Percentiles rank a stretch among this genome's conserved stretches.
phyloP scores from a whole-genome alignment of 2,329 filamentous ascomycete genomes.

The Alternaria alternata region DNA sequence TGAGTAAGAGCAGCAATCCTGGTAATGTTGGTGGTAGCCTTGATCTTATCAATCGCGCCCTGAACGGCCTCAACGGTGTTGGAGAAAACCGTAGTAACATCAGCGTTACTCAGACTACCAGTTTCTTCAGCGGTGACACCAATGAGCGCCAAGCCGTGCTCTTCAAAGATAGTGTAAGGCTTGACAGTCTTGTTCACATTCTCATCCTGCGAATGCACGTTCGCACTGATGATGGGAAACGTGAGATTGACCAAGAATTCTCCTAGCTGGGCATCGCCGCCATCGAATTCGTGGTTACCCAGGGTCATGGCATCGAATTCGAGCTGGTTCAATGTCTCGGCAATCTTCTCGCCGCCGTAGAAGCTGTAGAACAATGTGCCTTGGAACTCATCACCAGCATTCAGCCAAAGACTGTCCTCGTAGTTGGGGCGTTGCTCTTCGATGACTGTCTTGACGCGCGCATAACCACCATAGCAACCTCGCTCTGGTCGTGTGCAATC shows the following conservation, averaged over 20 bases:
- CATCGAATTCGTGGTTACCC: slow-evolving; percentile 64
- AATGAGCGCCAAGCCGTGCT: slow-evolving; percentile 69
- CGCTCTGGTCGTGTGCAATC: slow-evolving; percentile 65
- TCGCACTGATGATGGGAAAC: slow-evolving; percentile 70
- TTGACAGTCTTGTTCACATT: slow-evolving; percentile 70
- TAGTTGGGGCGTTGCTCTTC: slow-evolving; percentile 65
- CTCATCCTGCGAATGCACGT: slow-evolving; percentile 67
- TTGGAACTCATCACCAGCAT: slow-evolving; percentile 74
- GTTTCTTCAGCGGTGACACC: slow-evolving; percentile 70
- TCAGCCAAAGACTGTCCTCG: slow-evolving; percentile 69
- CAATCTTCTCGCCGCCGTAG: slow-evolving; percentile 73
- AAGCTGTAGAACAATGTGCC: slow-evolving; percentile 73
- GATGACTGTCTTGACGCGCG: slow-evolving; percentile 68
- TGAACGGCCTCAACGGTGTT: slow-evolving; percentile 67
- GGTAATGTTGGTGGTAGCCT: slow-evolving; percentile 67
- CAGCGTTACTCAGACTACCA: slow-evolving; percentile 66
- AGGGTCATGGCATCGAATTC: slow-evolving; percentile 72
- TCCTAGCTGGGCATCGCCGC: slow-evolving; percentile 68
- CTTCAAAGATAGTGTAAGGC: slow-evolving; percentile 69
- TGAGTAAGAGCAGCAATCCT: slow-evolving; percentile 73
- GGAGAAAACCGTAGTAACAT: slow-evolving; percentile 65
- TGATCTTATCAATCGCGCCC: slow-evolving; percentile 68
- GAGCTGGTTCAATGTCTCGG: slow-evolving; percentile 70
- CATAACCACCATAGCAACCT: slow-evolving; percentile 71
- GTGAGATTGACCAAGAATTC: slow-evolving; percentile 69